Percentiles rank a stretch among this genome's conserved stretches.
phyloP scores from a whole-genome alignment of 352 stramenopile species.

The Phytopythium sindhum region DNA sequence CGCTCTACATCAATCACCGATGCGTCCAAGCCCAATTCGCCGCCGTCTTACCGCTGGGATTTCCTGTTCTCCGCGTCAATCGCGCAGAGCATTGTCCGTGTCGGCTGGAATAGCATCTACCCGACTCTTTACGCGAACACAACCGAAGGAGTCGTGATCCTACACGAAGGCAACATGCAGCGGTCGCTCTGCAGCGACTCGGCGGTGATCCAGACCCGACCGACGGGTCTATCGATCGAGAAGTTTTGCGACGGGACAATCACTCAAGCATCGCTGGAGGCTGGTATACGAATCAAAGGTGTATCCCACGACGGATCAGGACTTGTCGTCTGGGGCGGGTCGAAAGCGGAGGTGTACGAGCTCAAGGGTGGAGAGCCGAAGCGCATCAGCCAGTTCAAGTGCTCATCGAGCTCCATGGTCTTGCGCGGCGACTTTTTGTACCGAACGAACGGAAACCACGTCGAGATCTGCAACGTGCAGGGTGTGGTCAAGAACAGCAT shows the following conservation, averaged over 20 bases:
- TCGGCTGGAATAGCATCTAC: conserved; percentile 70
- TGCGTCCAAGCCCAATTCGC: conserved; percentile 8
- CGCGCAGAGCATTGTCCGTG: conserved; percentile 33
- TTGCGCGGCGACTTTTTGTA: conserved; percentile 88
- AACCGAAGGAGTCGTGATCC: conserved; percentile 64
- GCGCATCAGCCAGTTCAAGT: conserved; percentile 68
- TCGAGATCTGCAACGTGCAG: conserved; percentile 87
- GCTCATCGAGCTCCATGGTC: conserved; percentile 61
- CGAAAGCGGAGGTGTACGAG: conserved; percentile 87
- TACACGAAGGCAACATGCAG: conserved; percentile 88
- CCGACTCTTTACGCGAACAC: conserved; percentile 71
- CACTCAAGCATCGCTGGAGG: conserved; percentile 57
- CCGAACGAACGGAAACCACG: conserved; percentile 73
- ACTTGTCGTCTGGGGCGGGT: conserved; percentile 83
- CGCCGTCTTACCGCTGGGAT: conserved; percentile 62
- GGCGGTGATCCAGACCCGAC: conserved; percentile 80
- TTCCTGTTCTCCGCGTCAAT: conserved; percentile 60
- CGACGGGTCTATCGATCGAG: conserved; percentile 71
- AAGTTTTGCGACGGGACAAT: conserved; percentile 72
- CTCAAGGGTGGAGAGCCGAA: conserved; percentile 67
- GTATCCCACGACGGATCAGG: conserved; percentile 74
- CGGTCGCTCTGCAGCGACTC: conserved; percentile 70
- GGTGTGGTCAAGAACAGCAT: conserved; percentile 87
- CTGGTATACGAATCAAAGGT: conserved; percentile 78
- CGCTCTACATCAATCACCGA: conserved; percentile 58